Evolutionary conservation across 2,329 filamentous ascomycete species (phyloP), one percentile per base, ranked within the genome.

Genomic region (Neoscytalidium dimidiatum): DNA sequence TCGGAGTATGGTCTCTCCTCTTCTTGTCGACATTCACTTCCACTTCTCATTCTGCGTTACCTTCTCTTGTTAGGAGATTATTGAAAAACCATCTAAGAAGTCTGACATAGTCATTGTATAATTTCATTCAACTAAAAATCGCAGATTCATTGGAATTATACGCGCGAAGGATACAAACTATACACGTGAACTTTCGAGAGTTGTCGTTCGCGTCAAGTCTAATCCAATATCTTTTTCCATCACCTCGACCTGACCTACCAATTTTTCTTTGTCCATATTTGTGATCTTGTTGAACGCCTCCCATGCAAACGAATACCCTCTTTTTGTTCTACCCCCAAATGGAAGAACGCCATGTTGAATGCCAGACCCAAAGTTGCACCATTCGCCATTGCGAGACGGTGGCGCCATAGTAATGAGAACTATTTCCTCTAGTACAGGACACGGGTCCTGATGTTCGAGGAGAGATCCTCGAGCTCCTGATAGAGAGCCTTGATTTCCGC

Each of bases 401-500:
- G 44, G 33, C 35, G 38, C 64, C 28, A 21, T 26, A 31, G 29
- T 19, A 49, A 60, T 21, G 9, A 51, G 13, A 26, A 33, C 28
- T 14, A 19, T 28, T 38, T 57, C 52, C 38, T 62, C 67, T 76
- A 82, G 70, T 83, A 83, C 69, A 83, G 71, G 63, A 83, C 80
- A 66, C 81, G 74, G 19, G 81, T 83, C 66, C 81, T 75, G 66
- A 83, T 82, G 64, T 83, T 85, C 92, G 91, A 94, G n/a, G n/a
- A n/a, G n/a, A n/a, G n/a, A n/a, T n/a, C n/a, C n/a, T n/a, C n/a
- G n/a, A n/a, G n/a, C n/a, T n/a, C n/a, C n/a, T n/a, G n/a, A n/a
- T 90, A 92, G 63, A 99, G 88, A 67, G 92, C 89, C 80, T 92
- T 94, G 77, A 98, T 92, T 73, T 97, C 90, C 44, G 84, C 84